These are phyloP conservation scores for Saccharomycopsis crataegensis DNA, from an alignment of 1,139 yeast genomes.

Conservation along the genomic window DNA sequence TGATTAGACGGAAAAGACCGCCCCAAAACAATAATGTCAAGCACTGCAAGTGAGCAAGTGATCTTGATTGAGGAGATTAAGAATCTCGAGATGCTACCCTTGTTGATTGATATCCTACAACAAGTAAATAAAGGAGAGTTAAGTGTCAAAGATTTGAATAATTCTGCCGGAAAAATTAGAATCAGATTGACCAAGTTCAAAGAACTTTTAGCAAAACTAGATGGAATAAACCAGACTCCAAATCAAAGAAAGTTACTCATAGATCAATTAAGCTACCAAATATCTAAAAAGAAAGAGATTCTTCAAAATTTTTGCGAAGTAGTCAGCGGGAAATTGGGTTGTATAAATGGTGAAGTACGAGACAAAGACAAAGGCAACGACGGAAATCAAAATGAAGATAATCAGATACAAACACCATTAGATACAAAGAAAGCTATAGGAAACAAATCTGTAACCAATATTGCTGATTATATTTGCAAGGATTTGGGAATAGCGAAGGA, in stretches of 20 bases:
- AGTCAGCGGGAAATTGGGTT: slow-evolving; percentile 3
- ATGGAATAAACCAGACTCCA: slow-evolving; percentile 3
- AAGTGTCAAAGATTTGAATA: slow-evolving; percentile 15
- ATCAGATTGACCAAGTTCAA: slow-evolving; percentile 10
- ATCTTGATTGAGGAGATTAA: slow-evolving; percentile 11
- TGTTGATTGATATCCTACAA: slow-evolving; percentile 12
- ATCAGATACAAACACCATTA: background rate
- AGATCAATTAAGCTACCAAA: slow-evolving; percentile 9
- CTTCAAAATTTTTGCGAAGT: slow-evolving; percentile 2
- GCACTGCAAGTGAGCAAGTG: too few species aligned
- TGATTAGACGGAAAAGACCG: too few species aligned
- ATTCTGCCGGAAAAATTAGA: slow-evolving; percentile 16
- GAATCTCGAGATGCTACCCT: slow-evolving; percentile 12
- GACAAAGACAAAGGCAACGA: background rate
- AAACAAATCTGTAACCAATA: background rate
- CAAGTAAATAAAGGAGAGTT: slow-evolving; percentile 4
- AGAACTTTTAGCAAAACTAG: slow-evolving; percentile 5
- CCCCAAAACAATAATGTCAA: too few species aligned
- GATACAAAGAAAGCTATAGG: background rate
- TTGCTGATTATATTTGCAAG: background rate
- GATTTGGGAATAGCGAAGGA: background rate
- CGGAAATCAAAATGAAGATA: background rate
- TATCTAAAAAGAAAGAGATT: slow-evolving; percentile 8
- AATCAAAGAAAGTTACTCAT: slow-evolving; percentile 5
- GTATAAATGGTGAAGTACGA: background rate